phyloP scores from a whole-genome alignment of 768 basidiomycete genomes.

The Boletus pseudopeckii region DNA sequence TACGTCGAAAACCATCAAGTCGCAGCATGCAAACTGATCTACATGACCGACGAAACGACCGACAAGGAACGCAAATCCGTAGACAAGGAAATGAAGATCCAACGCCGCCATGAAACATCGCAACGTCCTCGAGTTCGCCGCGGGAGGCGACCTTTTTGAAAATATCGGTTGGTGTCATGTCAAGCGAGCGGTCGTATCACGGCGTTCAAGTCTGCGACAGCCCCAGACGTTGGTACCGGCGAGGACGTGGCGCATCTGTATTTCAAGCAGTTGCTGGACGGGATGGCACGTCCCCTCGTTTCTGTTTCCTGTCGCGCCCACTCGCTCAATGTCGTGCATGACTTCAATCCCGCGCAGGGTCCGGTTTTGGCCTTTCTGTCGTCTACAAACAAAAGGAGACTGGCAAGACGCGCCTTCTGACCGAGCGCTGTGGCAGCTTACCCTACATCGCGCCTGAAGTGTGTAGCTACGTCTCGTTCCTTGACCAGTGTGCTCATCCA shows the following conservation, averaged over 20 bases:
- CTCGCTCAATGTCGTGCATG: slow-evolving; percentile 37
- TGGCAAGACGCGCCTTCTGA: slow-evolving; percentile 71
- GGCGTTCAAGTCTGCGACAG: slow-evolving; percentile 38
- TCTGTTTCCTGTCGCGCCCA: not conserved
- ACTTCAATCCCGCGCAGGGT: slow-evolving; percentile 86
- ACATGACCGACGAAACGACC: slow-evolving; percentile 58
- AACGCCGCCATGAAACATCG: slow-evolving; percentile 73
- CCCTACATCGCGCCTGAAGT: slow-evolving; percentile 97
- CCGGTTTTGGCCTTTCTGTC: slow-evolving; percentile 91
- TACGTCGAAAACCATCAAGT: slow-evolving; percentile 61
- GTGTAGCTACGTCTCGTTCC: slow-evolving; percentile 13
- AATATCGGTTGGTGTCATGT: slow-evolving; percentile 76
- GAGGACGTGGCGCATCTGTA: slow-evolving; percentile 89
- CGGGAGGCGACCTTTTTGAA: slow-evolving; percentile 95
- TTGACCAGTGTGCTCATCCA: not conserved
- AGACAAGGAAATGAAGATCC: slow-evolving; percentile 93
- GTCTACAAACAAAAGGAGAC: slow-evolving; percentile 82
- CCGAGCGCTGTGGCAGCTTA: slow-evolving; percentile 85
- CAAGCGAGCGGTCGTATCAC: not conserved
- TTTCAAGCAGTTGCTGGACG: slow-evolving; percentile 80
- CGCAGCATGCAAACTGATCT: slow-evolving; percentile 85
- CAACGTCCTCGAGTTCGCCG: slow-evolving; percentile 86
- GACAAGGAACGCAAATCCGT: slow-evolving; percentile 72
- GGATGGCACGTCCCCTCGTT: slow-evolving; percentile 55
- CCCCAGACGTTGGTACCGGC: slow-evolving; percentile 83